phyloP scores from a whole-genome alignment of 805 yeast genomes.

The Kodamaea jinghongensis region DNA sequence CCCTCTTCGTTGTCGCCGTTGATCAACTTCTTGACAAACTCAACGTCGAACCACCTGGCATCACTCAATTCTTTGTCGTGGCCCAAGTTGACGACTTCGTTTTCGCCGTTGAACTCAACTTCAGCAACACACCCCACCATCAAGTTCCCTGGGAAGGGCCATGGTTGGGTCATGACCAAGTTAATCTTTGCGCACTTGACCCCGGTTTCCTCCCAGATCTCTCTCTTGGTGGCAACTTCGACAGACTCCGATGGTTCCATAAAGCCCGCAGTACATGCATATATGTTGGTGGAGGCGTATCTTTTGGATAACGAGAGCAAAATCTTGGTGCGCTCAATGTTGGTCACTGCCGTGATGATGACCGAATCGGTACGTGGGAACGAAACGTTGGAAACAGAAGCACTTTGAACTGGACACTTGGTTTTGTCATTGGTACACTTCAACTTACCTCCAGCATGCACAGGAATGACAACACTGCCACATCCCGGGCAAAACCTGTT shows the following conservation, averaged over 20 bases:
- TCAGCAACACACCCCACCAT: conserved; percentile 90
- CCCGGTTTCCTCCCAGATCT: conserved; percentile 96
- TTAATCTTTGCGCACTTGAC: conserved; percentile 56
- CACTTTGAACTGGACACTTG: conserved; percentile 37
- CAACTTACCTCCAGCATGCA: conserved; percentile 67
- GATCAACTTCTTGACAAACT: conserved; percentile 45
- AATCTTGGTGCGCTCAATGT: conserved; percentile 55
- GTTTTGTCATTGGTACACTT: conserved; percentile 39
- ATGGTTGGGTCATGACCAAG: conserved; percentile 80
- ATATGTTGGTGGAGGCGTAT: conserved; percentile 54
- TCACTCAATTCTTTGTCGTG: conserved; percentile 86
- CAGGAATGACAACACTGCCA: conserved; percentile 60
- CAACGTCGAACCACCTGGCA: conserved; percentile 78
- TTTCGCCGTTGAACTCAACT: conserved; percentile 66
- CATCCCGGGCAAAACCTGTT: conserved; percentile 85
- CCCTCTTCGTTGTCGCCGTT: conserved; percentile 16
- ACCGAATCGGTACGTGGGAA: conserved; percentile 94
- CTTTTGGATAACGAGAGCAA: conserved; percentile 71
- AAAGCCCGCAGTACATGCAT: conserved; percentile 90
- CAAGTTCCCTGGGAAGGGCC: conserved; percentile 95
- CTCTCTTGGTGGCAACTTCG: conserved; percentile 83
- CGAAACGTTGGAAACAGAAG: conserved; percentile 66
- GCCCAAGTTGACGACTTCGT: conserved; percentile 64
- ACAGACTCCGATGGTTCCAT: conserved; percentile 94
- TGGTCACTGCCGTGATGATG: conserved; percentile 75